Conservation (phyloP, 805 yeast genomes). For the Wickerhamiella cacticola region DNA sequence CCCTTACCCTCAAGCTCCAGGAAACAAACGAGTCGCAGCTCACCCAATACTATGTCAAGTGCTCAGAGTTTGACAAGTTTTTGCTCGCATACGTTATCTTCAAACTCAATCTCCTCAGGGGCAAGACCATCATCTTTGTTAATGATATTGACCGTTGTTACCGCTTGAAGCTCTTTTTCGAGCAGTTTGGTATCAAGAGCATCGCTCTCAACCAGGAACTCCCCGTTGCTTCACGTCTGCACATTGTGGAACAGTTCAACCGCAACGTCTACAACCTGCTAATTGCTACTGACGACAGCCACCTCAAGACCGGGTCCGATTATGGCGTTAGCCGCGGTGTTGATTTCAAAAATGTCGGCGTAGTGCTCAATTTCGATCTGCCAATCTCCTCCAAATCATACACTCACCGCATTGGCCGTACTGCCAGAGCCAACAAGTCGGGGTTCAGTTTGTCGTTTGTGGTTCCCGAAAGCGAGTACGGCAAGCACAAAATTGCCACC, state of each 20-base stretch:
- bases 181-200: constrained; percentile 84
- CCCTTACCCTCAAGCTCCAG: constrained; percentile 69
- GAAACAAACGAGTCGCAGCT: constrained; percentile 54
- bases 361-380: constrained; percentile 89
- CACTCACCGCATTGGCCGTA: constrained; percentile 89
- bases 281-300: constrained; percentile 82
- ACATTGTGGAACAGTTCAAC: constrained; percentile 90
- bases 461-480: constrained; percentile 69
- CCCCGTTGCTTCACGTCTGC: constrained; percentile 85
- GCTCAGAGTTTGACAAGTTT: constrained; percentile 84
- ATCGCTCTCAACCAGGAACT: constrained; percentile 85
- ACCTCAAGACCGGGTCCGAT: constrained; percentile 33
- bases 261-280: constrained; percentile 73
- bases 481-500: constrained; percentile 75
- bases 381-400: constrained; percentile 84
- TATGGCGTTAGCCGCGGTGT: constrained; percentile 96
- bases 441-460: constrained; percentile 94
- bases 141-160: constrained; percentile 93
- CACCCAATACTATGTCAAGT: constrained; percentile 74
- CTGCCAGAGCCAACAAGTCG: constrained; percentile 93
- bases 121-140: constrained; percentile 82
- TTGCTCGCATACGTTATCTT: constrained; percentile 81
- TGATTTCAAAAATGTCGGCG: constrained; percentile 90
- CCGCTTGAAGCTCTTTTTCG: constrained; percentile 76
- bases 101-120: constrained; percentile 76